Evolutionary conservation across 768 basidiomycete species (phyloP).

Genomic region (Terana coerulea): DNA sequence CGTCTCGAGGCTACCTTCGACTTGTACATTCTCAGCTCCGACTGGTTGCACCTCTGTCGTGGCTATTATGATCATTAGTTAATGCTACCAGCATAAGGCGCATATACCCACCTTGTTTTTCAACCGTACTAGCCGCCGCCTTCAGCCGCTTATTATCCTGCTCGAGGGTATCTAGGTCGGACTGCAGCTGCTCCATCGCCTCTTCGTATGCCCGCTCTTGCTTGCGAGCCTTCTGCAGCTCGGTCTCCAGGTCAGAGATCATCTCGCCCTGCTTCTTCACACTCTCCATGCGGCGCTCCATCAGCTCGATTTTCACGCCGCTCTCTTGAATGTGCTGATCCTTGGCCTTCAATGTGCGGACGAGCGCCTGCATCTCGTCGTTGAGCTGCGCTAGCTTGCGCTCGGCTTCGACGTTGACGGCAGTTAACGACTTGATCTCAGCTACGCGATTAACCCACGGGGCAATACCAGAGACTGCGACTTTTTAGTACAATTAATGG

Average conservation of each 20-base stretch:
- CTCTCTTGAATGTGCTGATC: conserved; percentile 90
- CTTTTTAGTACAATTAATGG: background rate
- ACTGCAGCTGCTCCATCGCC: conserved; percentile 89
- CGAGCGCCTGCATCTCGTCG: conserved; percentile 87
- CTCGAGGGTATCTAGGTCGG: conserved; percentile 82
- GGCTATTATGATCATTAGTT: conserved; percentile 18
- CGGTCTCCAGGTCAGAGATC: conserved; percentile 75
- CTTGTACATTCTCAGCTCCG: conserved; percentile 58
- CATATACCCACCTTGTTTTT: conserved; percentile 59
- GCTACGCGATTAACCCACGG: conserved; percentile 86
- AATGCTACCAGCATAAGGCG: background rate
- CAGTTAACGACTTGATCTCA: conserved; percentile 77
- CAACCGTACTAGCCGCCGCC: conserved; percentile 56
- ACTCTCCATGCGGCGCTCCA: conserved; percentile 90
- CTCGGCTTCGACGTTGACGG: conserved; percentile 90
- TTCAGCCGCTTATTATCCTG: conserved; percentile 87
- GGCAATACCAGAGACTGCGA: conserved; percentile 62
- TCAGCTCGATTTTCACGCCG: conserved; percentile 88
- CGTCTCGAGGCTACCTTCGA: conserved; percentile 83
- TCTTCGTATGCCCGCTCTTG: conserved; percentile 90
- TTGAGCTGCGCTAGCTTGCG: conserved; percentile 79
- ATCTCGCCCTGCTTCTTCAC: conserved; percentile 88
- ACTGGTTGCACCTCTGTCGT: conserved; percentile 46
- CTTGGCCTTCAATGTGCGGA: conserved; percentile 79
- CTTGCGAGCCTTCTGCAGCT: conserved; percentile 77